These are phyloP conservation scores for Phytophthora macrochlamydospora DNA, from an alignment of 352 stramenopile species.

Conservation along the genomic window DNA sequence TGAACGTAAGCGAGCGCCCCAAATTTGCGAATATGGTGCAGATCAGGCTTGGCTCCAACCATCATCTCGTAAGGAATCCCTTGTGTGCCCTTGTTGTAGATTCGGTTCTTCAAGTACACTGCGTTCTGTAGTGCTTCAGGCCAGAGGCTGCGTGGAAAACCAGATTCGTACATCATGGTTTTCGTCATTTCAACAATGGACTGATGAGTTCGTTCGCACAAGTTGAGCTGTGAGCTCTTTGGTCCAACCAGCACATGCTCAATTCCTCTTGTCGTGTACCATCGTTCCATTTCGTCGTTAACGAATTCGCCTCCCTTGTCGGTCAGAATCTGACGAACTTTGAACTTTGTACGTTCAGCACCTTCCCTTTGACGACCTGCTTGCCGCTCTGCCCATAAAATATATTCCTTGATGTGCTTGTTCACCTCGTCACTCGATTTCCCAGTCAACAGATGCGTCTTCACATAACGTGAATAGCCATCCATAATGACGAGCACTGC, in stretches of 20 bases:
- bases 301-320: slow-evolving; percentile 9
- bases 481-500: slow-evolving; percentile 3
- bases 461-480: slow-evolving; percentile 1
- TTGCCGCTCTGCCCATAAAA: slow-evolving; percentile 5
- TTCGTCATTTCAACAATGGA: background rate
- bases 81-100: slow-evolving; percentile 13
- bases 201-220: slow-evolving; percentile 12
- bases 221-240: slow-evolving; percentile 14
- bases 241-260: slow-evolving; percentile 13
- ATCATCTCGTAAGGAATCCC: slow-evolving; percentile 10
- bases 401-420: slow-evolving; percentile 13
- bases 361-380: background rate
- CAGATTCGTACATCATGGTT: slow-evolving; percentile 2
- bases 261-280: slow-evolving; percentile 11
- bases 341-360: background rate
- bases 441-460: background rate
- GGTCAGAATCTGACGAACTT: slow-evolving; percentile 7
- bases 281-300: slow-evolving; percentile 1
- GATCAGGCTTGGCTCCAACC: slow-evolving; percentile 7
- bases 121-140: slow-evolving; percentile 5
- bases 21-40: slow-evolving; percentile 13
- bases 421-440: slow-evolving; percentile 4
- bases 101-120: slow-evolving; percentile 18
- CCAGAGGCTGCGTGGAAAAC: slow-evolving; percentile 10
- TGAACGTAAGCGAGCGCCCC: slow-evolving; percentile 9